Conservation (phyloP, 108 stramenopile species). For the Nitzschia inconspicua region DNA sequence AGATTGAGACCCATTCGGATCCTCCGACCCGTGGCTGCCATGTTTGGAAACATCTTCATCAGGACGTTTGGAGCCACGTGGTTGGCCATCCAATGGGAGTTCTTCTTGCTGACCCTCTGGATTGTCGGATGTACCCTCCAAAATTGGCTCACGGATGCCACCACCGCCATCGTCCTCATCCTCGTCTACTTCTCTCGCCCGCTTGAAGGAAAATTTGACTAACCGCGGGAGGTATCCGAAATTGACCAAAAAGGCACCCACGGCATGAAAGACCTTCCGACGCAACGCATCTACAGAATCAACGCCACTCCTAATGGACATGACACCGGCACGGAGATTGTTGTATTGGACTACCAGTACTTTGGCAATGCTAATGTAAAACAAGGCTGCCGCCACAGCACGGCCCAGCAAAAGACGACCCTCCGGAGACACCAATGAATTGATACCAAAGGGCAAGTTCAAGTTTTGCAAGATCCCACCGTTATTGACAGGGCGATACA, state of each 20-base stretch:
- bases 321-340: constrained; percentile 21
- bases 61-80: background rate
- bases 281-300: constrained; percentile 17
- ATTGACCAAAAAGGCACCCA: constrained; percentile 16
- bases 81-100: background rate
- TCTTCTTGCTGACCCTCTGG: constrained; percentile 3
- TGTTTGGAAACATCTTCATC: background rate
- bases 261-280: constrained; percentile 9
- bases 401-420: constrained; percentile 33
- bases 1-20: too few relatives aligned
- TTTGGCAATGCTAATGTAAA: constrained; percentile 32
- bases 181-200: background rate
- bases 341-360: constrained; percentile 36
- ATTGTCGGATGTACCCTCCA: too few relatives aligned
- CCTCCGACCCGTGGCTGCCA: too few relatives aligned
- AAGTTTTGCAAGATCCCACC: constrained; percentile 2
- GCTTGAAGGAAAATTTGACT: background rate
- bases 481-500: too few relatives aligned
- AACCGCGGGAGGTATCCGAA: constrained; percentile 29
- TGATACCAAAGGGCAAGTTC: constrained; percentile 28
- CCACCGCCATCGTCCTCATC: constrained; percentile 1
- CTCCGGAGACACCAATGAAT: constrained; percentile 23
- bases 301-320: constrained; percentile 17
- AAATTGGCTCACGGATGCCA: too few relatives aligned
- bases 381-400: constrained; percentile 29